Percentiles rank a stretch among this genome's conserved stretches.
These are phyloP conservation scores for Arachnopeziza araneosa DNA, from an alignment of 2,329 filamentous ascomycete species.

Conservation along the genomic window DNA sequence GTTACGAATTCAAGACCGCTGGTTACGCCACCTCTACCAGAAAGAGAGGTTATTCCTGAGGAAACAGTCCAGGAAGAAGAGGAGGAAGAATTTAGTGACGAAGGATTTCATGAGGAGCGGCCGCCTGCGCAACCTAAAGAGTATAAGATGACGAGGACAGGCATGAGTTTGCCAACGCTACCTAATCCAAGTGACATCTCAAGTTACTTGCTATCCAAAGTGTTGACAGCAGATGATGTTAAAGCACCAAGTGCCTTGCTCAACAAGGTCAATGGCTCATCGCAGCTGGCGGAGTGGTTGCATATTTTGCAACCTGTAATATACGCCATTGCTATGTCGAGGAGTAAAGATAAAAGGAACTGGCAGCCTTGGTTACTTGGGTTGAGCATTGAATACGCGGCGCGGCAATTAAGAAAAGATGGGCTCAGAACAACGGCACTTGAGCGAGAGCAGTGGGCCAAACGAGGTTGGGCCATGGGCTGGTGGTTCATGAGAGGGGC, in stretches of 20 bases:
- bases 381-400: constrained; percentile 77
- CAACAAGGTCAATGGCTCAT: constrained; percentile 69
- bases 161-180: constrained; percentile 75
- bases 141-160: constrained; percentile 94
- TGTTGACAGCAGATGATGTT: constrained; percentile 93
- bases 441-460: constrained; percentile 84
- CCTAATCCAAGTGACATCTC: constrained; percentile 79
- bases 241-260: constrained; percentile 83
- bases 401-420: constrained; percentile 72
- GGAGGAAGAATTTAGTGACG: constrained; percentile 35
- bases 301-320: constrained; percentile 85
- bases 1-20: constrained; percentile 79
- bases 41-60: constrained; percentile 72
- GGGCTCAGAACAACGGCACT: constrained; percentile 67
- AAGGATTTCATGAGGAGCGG: constrained; percentile 35
- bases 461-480: constrained; percentile 81
- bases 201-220: constrained; percentile 80
- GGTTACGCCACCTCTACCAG: constrained; percentile 77
- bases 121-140: constrained; percentile 38
- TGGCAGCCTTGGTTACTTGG: constrained; percentile 94
- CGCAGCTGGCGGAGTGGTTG: constrained; percentile 78
- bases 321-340: constrained; percentile 77
- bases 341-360: constrained; percentile 62
- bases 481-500: constrained; percentile 98
- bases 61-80: constrained; percentile 41